Evolutionary conservation across 176 grass and related monocot species (phyloP).

Genomic region (Phoenix roebelenii): DNA sequence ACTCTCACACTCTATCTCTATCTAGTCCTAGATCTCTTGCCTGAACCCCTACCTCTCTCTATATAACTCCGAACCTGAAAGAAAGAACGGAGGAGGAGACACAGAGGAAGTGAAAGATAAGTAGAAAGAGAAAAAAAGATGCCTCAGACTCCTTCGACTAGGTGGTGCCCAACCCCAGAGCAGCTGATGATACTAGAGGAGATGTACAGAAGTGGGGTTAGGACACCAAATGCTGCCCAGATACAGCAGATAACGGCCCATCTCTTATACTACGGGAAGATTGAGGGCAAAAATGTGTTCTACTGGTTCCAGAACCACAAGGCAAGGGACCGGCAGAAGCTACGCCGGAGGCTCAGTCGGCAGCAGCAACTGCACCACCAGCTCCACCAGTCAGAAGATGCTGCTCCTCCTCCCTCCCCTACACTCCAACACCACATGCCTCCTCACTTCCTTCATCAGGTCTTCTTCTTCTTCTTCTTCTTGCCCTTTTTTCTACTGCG

Average conservation of each 20-base stretch:
- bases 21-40: neutral
- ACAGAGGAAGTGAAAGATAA: slow-evolving; percentile 8
- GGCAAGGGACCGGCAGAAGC: slow-evolving; percentile 65
- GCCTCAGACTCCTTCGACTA: slow-evolving; percentile 85
- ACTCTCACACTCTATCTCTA: slow-evolving; percentile 9
- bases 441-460: no score
- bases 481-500: no score
- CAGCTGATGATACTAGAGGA: slow-evolving; percentile 86
- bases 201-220: slow-evolving; percentile 71
- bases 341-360: slow-evolving; percentile 54
- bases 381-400: neutral
- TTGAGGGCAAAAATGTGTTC: slow-evolving; percentile 93
- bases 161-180: slow-evolving; percentile 80
- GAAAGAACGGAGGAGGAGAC: slow-evolving; percentile 4
- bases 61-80: slow-evolving; percentile 23
- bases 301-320: slow-evolving; percentile 99
- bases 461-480: no score
- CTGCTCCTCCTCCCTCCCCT: no score
- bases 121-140: slow-evolving; percentile 6
- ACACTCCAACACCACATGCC: no score
- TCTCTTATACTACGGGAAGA: slow-evolving; percentile 69
- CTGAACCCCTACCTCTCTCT: slow-evolving; percentile 11
- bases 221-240: slow-evolving; percentile 65
- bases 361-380: slow-evolving; percentile 34
- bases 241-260: slow-evolving; percentile 92